Conservation (phyloP, 305 asterid genomes). For the Petunia hybrid region DNA sequence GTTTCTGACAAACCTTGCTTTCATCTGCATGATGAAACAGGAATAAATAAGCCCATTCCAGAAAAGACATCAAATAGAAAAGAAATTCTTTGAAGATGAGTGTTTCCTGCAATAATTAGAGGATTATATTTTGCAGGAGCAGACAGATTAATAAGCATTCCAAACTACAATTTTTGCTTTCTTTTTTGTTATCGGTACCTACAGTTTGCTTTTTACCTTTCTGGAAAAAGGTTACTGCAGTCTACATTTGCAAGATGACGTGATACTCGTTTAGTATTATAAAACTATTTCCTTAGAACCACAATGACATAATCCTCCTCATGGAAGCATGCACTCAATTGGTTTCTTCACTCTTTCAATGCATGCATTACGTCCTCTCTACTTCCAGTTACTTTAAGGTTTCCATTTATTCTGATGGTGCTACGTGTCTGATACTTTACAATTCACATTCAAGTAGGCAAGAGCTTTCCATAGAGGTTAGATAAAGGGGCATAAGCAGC, state of each 20-base stretch:
- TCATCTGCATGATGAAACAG: slow-evolving; percentile 53
- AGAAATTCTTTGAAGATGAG: neutral
- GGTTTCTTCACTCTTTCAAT: slow-evolving; percentile 2
- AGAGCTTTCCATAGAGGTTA: slow-evolving; percentile 23
- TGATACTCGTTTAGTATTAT: neutral
- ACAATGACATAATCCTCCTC: neutral
- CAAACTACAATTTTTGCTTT: neutral
- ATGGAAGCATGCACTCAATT: neutral
- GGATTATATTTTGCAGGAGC: slow-evolving; percentile 18
- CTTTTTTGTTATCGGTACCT: neutral
- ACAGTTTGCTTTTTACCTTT: slow-evolving; percentile 20
- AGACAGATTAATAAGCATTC: slow-evolving; percentile 24
- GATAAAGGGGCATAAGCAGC: neutral
- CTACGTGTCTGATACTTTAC: slow-evolving; percentile 8
- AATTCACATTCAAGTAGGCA: slow-evolving; percentile 31
- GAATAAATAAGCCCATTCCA: slow-evolving; percentile 40
- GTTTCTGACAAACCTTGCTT: slow-evolving; percentile 37
- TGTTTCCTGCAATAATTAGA: slow-evolving; percentile 8
- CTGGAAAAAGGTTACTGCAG: slow-evolving; percentile 15
- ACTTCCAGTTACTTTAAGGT: slow-evolving; percentile 1
- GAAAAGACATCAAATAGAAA: slow-evolving; percentile 27
- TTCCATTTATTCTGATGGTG: slow-evolving; percentile 26
- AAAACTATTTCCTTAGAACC: slow-evolving; percentile 8
- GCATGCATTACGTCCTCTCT: neutral
- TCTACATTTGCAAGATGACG: slow-evolving; percentile 32